phyloP scores from a whole-genome alignment of 306 rosid species.

The Rosa multiflora region DNA sequence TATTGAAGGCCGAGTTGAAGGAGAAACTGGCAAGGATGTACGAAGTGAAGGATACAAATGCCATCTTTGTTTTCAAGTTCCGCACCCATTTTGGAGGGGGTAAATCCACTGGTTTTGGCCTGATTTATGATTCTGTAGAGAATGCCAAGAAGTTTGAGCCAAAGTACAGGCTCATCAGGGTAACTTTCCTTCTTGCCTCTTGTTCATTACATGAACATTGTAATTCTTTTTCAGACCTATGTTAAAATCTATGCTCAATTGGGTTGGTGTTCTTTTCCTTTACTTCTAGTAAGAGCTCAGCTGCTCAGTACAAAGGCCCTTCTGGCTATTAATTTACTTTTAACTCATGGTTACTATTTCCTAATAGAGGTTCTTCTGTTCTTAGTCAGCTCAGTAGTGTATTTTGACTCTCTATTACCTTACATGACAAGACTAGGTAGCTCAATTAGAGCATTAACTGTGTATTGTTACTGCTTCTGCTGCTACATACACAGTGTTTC shows the following conservation, averaged over 20 bases:
- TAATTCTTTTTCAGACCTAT: not conserved
- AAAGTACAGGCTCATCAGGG: slow-evolving; percentile 88
- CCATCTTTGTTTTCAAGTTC: slow-evolving; percentile 78
- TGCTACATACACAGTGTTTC: not conserved
- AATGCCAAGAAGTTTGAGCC: slow-evolving; percentile 85
- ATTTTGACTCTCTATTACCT: not conserved
- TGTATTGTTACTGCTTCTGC: not conserved
- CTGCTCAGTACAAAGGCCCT: not conserved
- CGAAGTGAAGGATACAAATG: slow-evolving; percentile 67
- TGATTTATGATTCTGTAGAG: slow-evolving; percentile 81
- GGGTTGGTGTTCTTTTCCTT: not conserved
- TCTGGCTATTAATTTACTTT: not conserved
- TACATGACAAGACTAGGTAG: not conserved
- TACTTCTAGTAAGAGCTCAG: too few relatives aligned
- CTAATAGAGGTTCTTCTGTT: not conserved
- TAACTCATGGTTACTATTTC: not conserved
- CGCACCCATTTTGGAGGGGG: slow-evolving; percentile 87
- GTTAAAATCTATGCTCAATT: not conserved
- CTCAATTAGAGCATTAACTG: not conserved
- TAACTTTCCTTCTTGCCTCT: slow-evolving; percentile 20
- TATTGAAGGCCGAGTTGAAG: slow-evolving; percentile 66
- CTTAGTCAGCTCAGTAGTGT: not conserved
- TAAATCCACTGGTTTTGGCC: slow-evolving; percentile 81
- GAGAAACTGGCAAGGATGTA: slow-evolving; percentile 66
- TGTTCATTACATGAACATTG: not conserved